Base-by-base conservation (phyloP, 495 filamentous ascomycete genomes). In the Trichoderma reesei region DNA sequence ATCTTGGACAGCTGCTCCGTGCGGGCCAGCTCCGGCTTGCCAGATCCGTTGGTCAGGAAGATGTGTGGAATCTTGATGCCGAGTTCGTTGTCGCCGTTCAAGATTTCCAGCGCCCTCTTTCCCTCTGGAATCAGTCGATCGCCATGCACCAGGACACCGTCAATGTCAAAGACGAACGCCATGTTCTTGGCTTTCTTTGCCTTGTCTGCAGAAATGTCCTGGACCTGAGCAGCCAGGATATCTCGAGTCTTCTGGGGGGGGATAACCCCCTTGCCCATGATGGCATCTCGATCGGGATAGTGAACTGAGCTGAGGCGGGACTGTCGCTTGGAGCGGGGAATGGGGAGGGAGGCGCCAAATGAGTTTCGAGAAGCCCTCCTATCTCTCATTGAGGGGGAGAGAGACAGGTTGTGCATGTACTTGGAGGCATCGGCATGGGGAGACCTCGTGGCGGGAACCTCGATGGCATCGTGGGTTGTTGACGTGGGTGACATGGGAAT, bases 341-440 rank as follows among this genome's bases (percentile, higher is more conserved):
- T 92, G 44, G 88, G 89, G 11, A 92, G 83, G 16, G 87, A 84
- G 44, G 87, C 80, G 60, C 88, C 89, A 68, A 92, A 91, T 13
- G 88, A 91, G 82, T 91, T 92, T 65, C 88, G 83, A 41, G 89
- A 91, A 31, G 84, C 78, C 59, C 88, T 78, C 41, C 88, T 78
- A 63, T 86, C 83, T 72, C 82, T 84, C 73, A 83, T 81, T 2
- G 88, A 90, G 7, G 88, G 88, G 3, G 81, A 73, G 37, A 86
- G 72, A 66, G 85, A 88, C 72, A 91, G 76, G 65, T 83, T 82
- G 78, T 91, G 88, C 88, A 91, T 90, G 75, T 85, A 86, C 62
- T 82, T 76, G 33, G 83, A 77, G 36, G 85, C 83, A 76, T 91
- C 85, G 18, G 87, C 85, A 67, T 89, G 82, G 41, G 86, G 82